A percentile compares a stretch with the other conserved stretches of the same genome.
Conservation (phyloP, 2,329 filamentous ascomycete species). For the Nannizzia gypsea region DNA sequence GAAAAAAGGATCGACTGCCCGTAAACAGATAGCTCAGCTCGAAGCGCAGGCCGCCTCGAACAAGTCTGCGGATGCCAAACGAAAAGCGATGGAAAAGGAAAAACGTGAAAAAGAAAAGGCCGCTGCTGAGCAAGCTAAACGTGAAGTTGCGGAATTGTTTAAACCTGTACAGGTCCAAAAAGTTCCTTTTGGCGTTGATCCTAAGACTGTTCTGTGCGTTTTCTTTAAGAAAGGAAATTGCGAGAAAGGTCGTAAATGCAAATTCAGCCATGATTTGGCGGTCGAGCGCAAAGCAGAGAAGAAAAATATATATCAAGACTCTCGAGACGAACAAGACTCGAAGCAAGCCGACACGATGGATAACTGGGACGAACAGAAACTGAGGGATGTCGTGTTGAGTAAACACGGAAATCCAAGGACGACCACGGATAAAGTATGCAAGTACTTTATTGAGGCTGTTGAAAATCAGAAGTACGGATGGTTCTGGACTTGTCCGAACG, state of each 20-base stretch:
- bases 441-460: conserved; percentile 92
- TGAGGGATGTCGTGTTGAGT: conserved; percentile 77
- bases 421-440: conserved; percentile 97
- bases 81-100: conserved; percentile 54
- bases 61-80: conserved; percentile 79
- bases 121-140: conserved; percentile 73
- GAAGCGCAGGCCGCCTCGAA: conserved; percentile 59
- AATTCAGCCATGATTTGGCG: conserved; percentile 85
- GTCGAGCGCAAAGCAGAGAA: conserved; percentile 89
- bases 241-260: conserved; percentile 96
- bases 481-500: conserved; percentile 98
- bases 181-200: conserved; percentile 92
- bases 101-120: conserved; percentile 75
- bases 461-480: conserved; percentile 98
- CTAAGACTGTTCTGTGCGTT: conserved; percentile 91
- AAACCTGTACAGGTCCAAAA: conserved; percentile 95
- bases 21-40: conserved; percentile 83
- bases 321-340: conserved; percentile 56
- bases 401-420: conserved; percentile 97
- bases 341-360: conserved; percentile 79
- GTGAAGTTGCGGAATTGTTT: conserved; percentile 69
- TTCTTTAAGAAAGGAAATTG: conserved; percentile 97
- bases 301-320: conserved; percentile 81
- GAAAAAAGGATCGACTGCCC: conserved; percentile 86
- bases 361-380: conserved; percentile 95